These are phyloP conservation scores for Sordariomycetes sp. DNA, from an alignment of 2,329 filamentous ascomycete genomes.

Conservation along the genomic window DNA sequence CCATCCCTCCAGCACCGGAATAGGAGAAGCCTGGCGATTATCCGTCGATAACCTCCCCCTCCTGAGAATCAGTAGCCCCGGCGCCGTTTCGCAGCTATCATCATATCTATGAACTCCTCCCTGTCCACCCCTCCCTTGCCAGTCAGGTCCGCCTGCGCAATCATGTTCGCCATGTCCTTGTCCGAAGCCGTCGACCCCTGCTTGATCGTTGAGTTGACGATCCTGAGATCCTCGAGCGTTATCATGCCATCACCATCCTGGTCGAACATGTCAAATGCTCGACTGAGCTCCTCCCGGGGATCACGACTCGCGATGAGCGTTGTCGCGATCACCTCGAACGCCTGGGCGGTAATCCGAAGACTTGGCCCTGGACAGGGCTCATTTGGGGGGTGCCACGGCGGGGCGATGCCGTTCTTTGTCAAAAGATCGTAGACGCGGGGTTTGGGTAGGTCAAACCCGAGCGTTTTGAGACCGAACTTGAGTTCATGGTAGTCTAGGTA, in stretches of 20 bases:
- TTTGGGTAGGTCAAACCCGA: slow-evolving; percentile 88
- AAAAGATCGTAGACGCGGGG: slow-evolving; percentile 73
- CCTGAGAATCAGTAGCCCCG: slow-evolving; percentile 7
- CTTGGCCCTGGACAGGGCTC: slow-evolving; percentile 45
- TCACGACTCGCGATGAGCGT: slow-evolving; percentile 72
- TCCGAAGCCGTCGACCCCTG: slow-evolving; percentile 73
- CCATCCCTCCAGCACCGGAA: not conserved
- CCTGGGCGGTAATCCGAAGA: slow-evolving; percentile 62
- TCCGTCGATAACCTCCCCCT: not conserved
- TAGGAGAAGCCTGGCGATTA: not conserved
- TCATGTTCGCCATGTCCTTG: slow-evolving; percentile 88
- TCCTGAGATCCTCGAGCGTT: slow-evolving; percentile 73
- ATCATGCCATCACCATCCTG: slow-evolving; percentile 87
- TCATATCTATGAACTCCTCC: slow-evolving; percentile 59
- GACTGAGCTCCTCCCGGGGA: slow-evolving; percentile 79
- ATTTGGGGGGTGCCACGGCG: slow-evolving; percentile 43
- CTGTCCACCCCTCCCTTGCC: slow-evolving; percentile 71
- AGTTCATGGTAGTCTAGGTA: slow-evolving; percentile 97
- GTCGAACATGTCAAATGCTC: slow-evolving; percentile 91
- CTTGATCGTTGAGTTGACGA: slow-evolving; percentile 82
- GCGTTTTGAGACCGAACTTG: slow-evolving; percentile 88
- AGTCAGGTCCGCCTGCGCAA: slow-evolving; percentile 94
- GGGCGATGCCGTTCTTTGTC: slow-evolving; percentile 67
- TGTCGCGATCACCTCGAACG: slow-evolving; percentile 69
- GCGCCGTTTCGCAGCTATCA: slow-evolving; percentile 18